phyloP scores from a whole-genome alignment of 2,329 filamentous ascomycete genomes.

The Annulohypoxylon truncatum region DNA sequence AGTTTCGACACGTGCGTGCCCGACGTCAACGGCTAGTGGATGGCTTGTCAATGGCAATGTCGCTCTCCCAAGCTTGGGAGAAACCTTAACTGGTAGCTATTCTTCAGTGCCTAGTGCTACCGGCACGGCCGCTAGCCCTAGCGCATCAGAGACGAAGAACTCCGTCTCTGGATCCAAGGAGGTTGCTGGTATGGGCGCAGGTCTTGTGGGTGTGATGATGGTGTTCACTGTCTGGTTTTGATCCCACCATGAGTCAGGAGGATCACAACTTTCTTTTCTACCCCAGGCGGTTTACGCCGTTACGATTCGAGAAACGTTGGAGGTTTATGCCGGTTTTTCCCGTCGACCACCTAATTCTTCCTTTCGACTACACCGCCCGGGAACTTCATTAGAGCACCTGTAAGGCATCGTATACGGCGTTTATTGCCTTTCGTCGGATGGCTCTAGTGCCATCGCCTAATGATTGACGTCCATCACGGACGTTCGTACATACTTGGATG shows the following conservation, averaged over 20 bases:
- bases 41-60: constrained; percentile 81
- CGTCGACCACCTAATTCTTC: constrained; percentile 20
- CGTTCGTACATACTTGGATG: constrained; percentile 31
- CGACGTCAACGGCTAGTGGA: constrained; percentile 72
- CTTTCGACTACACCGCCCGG: constrained; percentile 8
- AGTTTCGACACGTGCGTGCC: constrained; percentile 75
- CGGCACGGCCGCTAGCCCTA: constrained; percentile 44
- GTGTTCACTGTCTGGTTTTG: constrained; percentile 64
- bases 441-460: constrained; percentile 23
- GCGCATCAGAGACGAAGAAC: constrained; percentile 52
- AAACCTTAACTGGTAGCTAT: constrained; percentile 55
- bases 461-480: constrained; percentile 15
- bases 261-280: neutral
- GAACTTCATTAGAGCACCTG: constrained; percentile 12
- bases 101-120: constrained; percentile 49
- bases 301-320: constrained; percentile 8
- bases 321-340: neutral
- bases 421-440: constrained; percentile 35
- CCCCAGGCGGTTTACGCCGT: neutral
- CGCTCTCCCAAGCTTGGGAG: constrained; percentile 75
- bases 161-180: constrained; percentile 59
- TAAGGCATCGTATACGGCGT: constrained; percentile 41
- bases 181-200: constrained; percentile 62
- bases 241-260: constrained; percentile 21
- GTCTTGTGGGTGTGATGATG: constrained; percentile 62